Conservation (phyloP, 2,329 filamentous ascomycete genomes). For the Aureobasidium sp. region DNA sequence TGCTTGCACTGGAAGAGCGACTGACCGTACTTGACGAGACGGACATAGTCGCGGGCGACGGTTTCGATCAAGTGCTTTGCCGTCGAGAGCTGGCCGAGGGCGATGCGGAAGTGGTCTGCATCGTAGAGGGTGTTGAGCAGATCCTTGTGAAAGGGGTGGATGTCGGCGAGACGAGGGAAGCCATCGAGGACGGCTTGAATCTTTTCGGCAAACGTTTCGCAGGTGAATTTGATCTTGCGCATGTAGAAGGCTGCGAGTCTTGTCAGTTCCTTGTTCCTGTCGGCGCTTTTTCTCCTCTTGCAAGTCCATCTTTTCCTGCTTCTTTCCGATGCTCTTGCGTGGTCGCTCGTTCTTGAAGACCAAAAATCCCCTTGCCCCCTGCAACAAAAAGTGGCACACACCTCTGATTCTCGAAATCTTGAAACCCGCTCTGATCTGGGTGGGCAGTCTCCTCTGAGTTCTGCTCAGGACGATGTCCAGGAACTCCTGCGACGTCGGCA, state of each 20-base stretch:
- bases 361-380: not conserved
- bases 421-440: slow-evolving; percentile 92
- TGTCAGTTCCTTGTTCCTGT: slow-evolving; percentile 18
- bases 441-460: slow-evolving; percentile 87
- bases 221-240: slow-evolving; percentile 95
- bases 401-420: slow-evolving; percentile 84
- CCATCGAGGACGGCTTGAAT: slow-evolving; percentile 83
- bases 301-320: not conserved
- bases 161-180: slow-evolving; percentile 87
- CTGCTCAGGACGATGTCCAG: slow-evolving; percentile 93
- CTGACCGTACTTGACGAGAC: slow-evolving; percentile 92
- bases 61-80: slow-evolving; percentile 96
- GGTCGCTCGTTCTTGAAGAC: not conserved
- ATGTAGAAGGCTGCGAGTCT: slow-evolving; percentile 71
- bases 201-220: slow-evolving; percentile 95
- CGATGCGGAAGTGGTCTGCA: slow-evolving; percentile 95
- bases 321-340: not conserved
- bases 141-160: slow-evolving; percentile 89
- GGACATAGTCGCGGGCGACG: slow-evolving; percentile 91
- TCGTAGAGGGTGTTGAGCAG: slow-evolving; percentile 97
- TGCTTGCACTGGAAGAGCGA: slow-evolving; percentile 98
- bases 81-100: slow-evolving; percentile 89
- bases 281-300: not conserved
- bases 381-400: slow-evolving; percentile 28
- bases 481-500: slow-evolving; percentile 87